Conservation (phyloP, 768 basidiomycete genomes). For the Pleurotus ostreatus region DNA sequence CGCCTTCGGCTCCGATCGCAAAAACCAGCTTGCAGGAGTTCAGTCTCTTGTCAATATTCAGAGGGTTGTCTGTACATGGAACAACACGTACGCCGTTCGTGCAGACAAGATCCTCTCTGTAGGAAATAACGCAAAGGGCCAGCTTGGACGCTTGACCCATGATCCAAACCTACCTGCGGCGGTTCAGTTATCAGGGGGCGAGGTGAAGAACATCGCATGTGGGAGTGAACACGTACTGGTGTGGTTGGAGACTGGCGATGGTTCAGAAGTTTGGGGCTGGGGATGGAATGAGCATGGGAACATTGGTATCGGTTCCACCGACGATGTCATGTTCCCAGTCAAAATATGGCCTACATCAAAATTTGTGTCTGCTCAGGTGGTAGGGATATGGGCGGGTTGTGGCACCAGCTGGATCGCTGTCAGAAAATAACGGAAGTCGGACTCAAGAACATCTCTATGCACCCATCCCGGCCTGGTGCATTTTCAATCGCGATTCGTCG, state of each 20-base stretch:
- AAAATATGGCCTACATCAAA: conserved; percentile 46
- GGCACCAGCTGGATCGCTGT: conserved; percentile 45
- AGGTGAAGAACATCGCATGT: conserved; percentile 43
- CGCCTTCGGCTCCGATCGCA: conserved; percentile 67
- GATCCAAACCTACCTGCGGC: conserved; percentile 18
- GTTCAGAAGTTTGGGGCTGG: conserved; percentile 71
- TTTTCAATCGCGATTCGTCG: no score
- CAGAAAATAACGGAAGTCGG: neutral
- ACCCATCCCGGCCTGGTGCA: no score
- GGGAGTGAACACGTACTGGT: conserved; percentile 85
- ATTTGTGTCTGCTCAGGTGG: conserved; percentile 10
- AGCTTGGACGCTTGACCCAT: conserved; percentile 49
- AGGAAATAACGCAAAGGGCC: conserved; percentile 60
- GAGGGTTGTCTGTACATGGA: conserved; percentile 69
- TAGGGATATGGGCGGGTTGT: conserved; percentile 37
- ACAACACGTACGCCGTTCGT: conserved; percentile 58
- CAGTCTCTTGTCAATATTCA: conserved; percentile 19
- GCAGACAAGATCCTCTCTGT: conserved; percentile 33
- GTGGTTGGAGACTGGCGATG: neutral
- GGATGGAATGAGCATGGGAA: conserved; percentile 99
- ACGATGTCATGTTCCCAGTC: conserved; percentile 46
- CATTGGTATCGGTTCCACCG: conserved; percentile 62
- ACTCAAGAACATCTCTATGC: no score
- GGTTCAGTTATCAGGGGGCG: conserved; percentile 22
- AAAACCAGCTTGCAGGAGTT: conserved; percentile 55